Evolutionary conservation across 495 filamentous ascomycete genomes (phyloP).

Genomic region (Tuber melanosporum): DNA sequence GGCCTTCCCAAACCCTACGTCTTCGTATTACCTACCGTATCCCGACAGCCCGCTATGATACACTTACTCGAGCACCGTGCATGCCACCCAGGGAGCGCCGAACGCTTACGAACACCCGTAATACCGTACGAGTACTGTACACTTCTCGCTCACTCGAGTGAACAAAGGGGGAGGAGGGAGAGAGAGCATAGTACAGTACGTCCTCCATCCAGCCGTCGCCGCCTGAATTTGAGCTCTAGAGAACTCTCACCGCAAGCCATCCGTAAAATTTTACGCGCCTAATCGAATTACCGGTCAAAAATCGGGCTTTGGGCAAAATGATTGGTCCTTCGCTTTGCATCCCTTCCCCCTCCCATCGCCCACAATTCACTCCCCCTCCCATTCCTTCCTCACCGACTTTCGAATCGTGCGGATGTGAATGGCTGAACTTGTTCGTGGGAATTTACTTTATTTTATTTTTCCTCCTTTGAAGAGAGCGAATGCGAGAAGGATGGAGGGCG

Average conservation of each 20-base stretch:
- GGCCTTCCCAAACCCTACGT: neutral
- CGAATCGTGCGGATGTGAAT: conserved; percentile 30
- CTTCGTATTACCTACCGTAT: neutral
- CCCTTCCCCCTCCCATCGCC: neutral
- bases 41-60: neutral
- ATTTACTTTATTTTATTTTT: neutral
- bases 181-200: neutral
- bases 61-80: neutral
- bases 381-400: neutral
- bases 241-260: neutral
- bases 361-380: neutral
- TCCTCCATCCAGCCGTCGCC: neutral
- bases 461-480: neutral
- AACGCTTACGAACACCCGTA: neutral
- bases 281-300: neutral
- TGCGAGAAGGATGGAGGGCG: conserved; percentile 15
- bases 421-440: conserved; percentile 23
- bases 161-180: neutral
- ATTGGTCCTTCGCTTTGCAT: neutral
- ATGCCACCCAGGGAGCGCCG: neutral
- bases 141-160: neutral
- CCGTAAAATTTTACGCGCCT: neutral
- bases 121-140: neutral
- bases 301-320: conserved; percentile 1
- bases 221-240: neutral